Evolutionary conservation across 306 rosid species (phyloP).

Genomic region (Cajanus cajan): DNA sequence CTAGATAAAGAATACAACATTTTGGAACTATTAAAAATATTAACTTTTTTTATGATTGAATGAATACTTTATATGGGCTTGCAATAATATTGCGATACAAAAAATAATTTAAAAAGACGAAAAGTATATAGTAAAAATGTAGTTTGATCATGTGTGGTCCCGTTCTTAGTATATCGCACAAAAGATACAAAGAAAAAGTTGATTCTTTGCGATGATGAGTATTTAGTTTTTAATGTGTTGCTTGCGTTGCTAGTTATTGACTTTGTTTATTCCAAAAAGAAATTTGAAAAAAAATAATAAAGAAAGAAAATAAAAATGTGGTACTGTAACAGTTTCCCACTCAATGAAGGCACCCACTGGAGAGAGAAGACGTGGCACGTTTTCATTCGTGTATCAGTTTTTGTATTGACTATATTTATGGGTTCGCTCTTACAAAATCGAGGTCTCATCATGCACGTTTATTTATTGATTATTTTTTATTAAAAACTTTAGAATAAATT

Average conservation of each 20-base stretch:
- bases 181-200: not conserved
- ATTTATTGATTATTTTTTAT: not conserved
- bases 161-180: not conserved
- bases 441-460: not conserved
- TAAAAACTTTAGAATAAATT: too few species aligned
- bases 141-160: not conserved
- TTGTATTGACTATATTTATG: not conserved
- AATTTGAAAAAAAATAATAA: not conserved
- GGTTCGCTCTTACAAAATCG: not conserved
- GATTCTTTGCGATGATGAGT: not conserved
- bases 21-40: not conserved
- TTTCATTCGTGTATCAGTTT: not conserved
- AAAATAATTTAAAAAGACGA: not conserved
- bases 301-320: not conserved
- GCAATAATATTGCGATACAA: not conserved
- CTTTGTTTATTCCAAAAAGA: not conserved
- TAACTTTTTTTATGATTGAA: not conserved
- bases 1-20: too few species aligned
- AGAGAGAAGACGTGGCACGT: slow-evolving; percentile 29
- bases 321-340: slow-evolving; percentile 10
- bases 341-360: not conserved
- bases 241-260: not conserved
- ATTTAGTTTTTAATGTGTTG: not conserved
- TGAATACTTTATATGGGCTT: not conserved
- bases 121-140: not conserved